Evolutionary conservation across 768 basidiomycete genomes (phyloP).

Genomic region (Gymnopilus junonius): DNA sequence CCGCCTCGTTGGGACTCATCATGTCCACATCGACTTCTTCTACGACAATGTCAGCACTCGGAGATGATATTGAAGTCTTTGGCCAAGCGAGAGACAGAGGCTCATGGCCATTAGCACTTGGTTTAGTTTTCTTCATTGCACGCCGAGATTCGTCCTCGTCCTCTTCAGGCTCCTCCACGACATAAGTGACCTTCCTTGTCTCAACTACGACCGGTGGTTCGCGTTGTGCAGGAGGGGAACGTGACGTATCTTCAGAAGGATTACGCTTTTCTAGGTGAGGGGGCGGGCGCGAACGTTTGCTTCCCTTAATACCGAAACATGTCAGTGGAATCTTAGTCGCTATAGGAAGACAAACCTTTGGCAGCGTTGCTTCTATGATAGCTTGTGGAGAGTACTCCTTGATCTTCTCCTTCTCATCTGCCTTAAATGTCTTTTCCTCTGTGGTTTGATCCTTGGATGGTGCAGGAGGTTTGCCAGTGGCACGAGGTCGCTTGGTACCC

Average conservation of each 20-base stretch:
- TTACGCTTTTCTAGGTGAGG: slow-evolving; percentile 48
- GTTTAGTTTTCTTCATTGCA: slow-evolving; percentile 55
- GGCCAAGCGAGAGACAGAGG: slow-evolving; percentile 1
- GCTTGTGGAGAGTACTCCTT: slow-evolving; percentile 58
- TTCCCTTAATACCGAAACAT: slow-evolving; percentile 54
- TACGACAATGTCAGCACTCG: slow-evolving; percentile 27
- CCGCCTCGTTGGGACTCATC: slow-evolving; percentile 9
- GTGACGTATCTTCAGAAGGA: slow-evolving; percentile 10
- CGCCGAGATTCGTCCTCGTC: slow-evolving; percentile 44
- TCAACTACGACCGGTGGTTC: slow-evolving; percentile 15
- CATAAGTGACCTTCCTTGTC: slow-evolving; percentile 21
- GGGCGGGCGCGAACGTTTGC: slow-evolving; percentile 79
- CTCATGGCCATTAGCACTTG: slow-evolving; percentile 29
- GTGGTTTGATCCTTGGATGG: slow-evolving; percentile 32
- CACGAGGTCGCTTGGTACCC: slow-evolving; percentile 47
- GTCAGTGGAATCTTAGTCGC: neutral
- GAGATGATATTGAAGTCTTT: neutral
- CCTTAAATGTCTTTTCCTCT: slow-evolving; percentile 27
- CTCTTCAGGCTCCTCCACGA: slow-evolving; percentile 41
- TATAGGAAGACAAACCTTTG: slow-evolving; percentile 52
- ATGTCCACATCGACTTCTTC: slow-evolving; percentile 38
- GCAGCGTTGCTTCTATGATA: slow-evolving; percentile 79
- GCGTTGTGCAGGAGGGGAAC: slow-evolving; percentile 14
- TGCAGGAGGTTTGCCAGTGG: slow-evolving; percentile 42
- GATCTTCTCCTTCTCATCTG: slow-evolving; percentile 31